Evolutionary conservation across 305 asterid genomes (phyloP).

Genomic region (Lippia alba): DNA sequence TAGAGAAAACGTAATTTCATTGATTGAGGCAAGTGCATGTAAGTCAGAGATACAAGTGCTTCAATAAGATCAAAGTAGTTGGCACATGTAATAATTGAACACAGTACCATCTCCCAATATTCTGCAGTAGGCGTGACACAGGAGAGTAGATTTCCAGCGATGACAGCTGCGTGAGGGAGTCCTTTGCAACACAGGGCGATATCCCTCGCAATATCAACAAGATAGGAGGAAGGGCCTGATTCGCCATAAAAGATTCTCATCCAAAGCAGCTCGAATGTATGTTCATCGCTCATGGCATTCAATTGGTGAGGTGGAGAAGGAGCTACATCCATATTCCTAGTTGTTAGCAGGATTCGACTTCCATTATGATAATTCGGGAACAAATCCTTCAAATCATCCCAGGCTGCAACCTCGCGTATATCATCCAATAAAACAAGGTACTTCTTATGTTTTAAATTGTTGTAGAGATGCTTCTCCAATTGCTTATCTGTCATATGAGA

Average conservation of each 20-base stretch:
- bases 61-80: neutral
- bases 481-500: neutral
- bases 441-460: neutral
- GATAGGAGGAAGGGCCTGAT: neutral
- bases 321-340: slow-evolving; percentile 1
- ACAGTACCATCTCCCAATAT: neutral
- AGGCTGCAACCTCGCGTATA: slow-evolving; percentile 2
- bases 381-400: slow-evolving; percentile 2
- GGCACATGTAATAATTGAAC: neutral
- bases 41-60: neutral
- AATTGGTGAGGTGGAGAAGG: neutral
- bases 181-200: neutral
- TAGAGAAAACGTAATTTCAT: slow-evolving; percentile 23
- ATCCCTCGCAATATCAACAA: neutral
- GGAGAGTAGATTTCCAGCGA: neutral
- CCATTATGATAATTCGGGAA: slow-evolving; percentile 23
- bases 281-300: neutral
- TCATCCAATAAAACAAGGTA: slow-evolving; percentile 34
- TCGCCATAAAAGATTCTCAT: neutral
- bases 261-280: neutral
- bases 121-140: neutral
- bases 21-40: slow-evolving; percentile 22
- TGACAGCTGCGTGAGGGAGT: neutral
- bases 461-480: neutral
- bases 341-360: slow-evolving; percentile 32